phyloP scores from a whole-genome alignment of 108 stramenopile genomes.

The Nitzschia sp. region DNA sequence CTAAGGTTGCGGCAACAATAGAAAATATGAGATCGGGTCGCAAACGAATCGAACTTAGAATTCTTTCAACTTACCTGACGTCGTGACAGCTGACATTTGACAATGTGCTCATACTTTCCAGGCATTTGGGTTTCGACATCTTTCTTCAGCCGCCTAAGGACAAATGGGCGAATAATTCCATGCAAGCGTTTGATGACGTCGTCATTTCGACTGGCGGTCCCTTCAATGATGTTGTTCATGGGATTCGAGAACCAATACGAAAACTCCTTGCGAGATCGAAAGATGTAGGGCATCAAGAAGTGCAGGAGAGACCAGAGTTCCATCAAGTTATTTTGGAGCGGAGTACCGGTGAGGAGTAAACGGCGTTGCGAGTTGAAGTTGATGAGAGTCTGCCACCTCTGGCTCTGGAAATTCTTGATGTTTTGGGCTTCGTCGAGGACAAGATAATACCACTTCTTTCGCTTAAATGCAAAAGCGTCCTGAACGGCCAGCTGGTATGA shows the following conservation, averaged over 20 bases:
- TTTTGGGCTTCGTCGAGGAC: slow-evolving; percentile 99
- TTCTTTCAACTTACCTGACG: slow-evolving; percentile 71
- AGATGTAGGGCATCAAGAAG: slow-evolving; percentile 88
- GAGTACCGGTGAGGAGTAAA: slow-evolving; percentile 93
- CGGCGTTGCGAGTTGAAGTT: slow-evolving; percentile 95
- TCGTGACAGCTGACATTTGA: slow-evolving; percentile 91
- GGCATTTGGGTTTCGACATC: slow-evolving; percentile 98
- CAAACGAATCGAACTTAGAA: neutral
- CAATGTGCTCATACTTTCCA: slow-evolving; percentile 95
- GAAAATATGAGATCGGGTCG: neutral
- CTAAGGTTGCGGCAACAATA: slow-evolving; percentile 21
- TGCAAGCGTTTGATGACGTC: slow-evolving; percentile 91
- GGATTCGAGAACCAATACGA: slow-evolving; percentile 99
- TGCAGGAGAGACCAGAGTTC: slow-evolving; percentile 93
- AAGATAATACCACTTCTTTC: slow-evolving; percentile 97
- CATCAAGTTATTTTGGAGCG: slow-evolving; percentile 91
- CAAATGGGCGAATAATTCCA: slow-evolving; percentile 96
- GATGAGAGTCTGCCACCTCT: slow-evolving; percentile 99
- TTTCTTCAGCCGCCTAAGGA: slow-evolving; percentile 94
- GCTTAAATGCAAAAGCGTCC: slow-evolving; percentile 93
- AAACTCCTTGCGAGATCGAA: slow-evolving; percentile 93
- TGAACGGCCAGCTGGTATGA: slow-evolving; percentile 97
- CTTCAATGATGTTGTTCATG: slow-evolving; percentile 93
- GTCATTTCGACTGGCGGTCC: slow-evolving; percentile 69
- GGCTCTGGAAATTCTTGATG: slow-evolving; percentile 98